Percentiles rank a stretch among this genome's conserved stretches.
phyloP scores from a whole-genome alignment of 139 green algal genomes.

The Chlamydomonas schloesseri region DNA sequence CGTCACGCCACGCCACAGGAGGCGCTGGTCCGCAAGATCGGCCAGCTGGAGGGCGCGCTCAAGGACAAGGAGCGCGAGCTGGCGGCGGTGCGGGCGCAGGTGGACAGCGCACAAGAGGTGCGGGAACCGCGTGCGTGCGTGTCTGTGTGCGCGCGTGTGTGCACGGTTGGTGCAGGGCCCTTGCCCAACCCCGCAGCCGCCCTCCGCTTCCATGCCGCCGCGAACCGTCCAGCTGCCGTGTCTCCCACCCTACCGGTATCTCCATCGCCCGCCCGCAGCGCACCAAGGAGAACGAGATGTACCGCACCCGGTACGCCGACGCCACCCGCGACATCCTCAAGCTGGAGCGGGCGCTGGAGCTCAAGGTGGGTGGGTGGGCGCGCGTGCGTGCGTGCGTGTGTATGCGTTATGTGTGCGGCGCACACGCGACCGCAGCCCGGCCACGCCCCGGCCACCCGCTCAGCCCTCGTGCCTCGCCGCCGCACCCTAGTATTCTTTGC shows the following conservation, averaged over 20 bases:
- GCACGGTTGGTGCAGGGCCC: too few species aligned
- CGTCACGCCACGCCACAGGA: constrained; percentile 11
- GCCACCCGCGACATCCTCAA: constrained; percentile 36
- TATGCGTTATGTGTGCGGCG: too few species aligned
- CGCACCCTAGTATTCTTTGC: too few species aligned
- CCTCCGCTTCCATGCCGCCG: too few species aligned
- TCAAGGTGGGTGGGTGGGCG: constrained; percentile 8
- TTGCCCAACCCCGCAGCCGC: too few species aligned
- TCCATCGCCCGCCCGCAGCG: not conserved
- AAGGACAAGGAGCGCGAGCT: not conserved
- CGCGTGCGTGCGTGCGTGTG: too few species aligned
- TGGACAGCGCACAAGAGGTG: constrained; percentile 29
- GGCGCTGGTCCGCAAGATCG: not conserved
- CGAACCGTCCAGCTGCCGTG: too few species aligned
- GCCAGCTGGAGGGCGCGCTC: not conserved
- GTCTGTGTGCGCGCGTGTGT: too few species aligned
- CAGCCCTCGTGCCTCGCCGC: too few species aligned
- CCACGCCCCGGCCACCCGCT: too few species aligned
- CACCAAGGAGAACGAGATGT: constrained; percentile 31
- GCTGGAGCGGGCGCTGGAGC: constrained; percentile 46
- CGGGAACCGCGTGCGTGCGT: not conserved
- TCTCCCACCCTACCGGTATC: too few species aligned
- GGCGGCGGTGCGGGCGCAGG: not conserved
- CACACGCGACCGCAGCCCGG: too few species aligned
- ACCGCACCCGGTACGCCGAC: constrained; percentile 21